Base-by-base conservation (phyloP, 2,329 filamentous ascomycete genomes). In the Botrytis paeoniae region DNA sequence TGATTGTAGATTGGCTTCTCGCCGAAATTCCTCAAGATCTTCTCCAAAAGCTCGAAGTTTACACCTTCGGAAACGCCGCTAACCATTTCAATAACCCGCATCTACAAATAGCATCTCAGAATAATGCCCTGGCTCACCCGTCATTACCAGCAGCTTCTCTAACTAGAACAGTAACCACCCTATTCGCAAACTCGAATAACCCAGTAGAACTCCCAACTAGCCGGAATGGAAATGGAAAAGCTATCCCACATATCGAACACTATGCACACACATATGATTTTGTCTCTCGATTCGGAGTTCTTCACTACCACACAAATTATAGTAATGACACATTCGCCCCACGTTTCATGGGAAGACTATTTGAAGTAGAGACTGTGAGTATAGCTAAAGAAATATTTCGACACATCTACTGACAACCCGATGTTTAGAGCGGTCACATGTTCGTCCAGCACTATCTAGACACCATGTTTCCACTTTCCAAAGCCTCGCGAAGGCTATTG, bases 71-170 rank as follows among this genome's bases (percentile, higher is more conserved):
- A 41, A 92, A 89, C 73, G 92, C 92, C 0, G 91, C 93, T 0
- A 93, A 93, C 78, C 92, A 95, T 80, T 95, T 94, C 84, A 94
- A 94, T 81, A 93, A 94, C 75, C 93, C 92, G 0, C 86, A 89
- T 76, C 84, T 86, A 4, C 86, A 87, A 73, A 77, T 83, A 18
- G 78, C 81, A 1, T 85, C 85, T 0, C 86, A 89, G 75, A 76
- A 78, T 9, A 77, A 78, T 7, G 81, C 83, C n/a, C 73, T 80
- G n/a, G 77, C 78, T 5, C 80, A 83, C 29, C 85, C 81, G 0
- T 74, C 81, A 14, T 78, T 83, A 35, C 82, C 83, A 0, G 81
- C 85, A 70, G 81, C 82, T 1, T 82, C 80, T 16, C 79, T 71
- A 16, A 78, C 74, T 1, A 74, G 51, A 2, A 77, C 73, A 0